A percentile compares a stretch with the other conserved stretches of the same genome.
phyloP scores from a whole-genome alignment of 2,329 filamentous ascomycete species.

The Colletotrichum sp. region DNA sequence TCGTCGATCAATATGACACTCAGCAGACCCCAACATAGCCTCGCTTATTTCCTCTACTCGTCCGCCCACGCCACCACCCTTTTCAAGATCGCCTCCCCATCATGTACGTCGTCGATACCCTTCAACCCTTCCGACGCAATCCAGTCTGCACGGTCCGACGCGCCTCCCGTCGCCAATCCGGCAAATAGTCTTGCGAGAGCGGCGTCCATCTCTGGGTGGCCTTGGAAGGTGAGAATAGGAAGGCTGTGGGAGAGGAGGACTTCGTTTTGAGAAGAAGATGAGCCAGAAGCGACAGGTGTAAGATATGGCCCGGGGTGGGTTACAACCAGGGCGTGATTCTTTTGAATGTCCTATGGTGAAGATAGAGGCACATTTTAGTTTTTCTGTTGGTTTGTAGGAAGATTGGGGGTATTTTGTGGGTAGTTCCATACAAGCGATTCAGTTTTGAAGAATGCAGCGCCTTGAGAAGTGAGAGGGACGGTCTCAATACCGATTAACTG shows the following conservation, averaged over 20 bases:
- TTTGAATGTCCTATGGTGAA: background rate
- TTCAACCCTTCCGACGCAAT: background rate
- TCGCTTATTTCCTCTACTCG: background rate
- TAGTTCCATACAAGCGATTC: background rate
- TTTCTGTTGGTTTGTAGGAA: background rate
- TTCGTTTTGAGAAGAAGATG: background rate
- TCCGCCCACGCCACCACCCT: background rate
- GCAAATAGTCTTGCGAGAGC: background rate
- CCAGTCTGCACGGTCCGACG: background rate
- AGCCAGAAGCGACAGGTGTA: background rate
- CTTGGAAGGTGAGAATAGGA: background rate
- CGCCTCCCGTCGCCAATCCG: background rate
- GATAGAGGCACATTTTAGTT: background rate
- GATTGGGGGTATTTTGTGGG: background rate
- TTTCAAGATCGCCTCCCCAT: background rate
- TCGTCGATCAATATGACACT: background rate
- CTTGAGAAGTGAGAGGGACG: background rate
- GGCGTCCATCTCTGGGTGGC: background rate
- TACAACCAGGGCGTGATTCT: background rate
- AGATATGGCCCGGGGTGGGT: background rate
- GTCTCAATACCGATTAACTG: background rate
- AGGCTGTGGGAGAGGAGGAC: background rate
- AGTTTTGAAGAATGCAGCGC: background rate
- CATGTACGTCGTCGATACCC: background rate
- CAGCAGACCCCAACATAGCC: background rate